Percentiles rank a stretch among this genome's conserved stretches.
Conservation (phyloP, 257 asterid genomes). For the Cordia subcordata region DNA sequence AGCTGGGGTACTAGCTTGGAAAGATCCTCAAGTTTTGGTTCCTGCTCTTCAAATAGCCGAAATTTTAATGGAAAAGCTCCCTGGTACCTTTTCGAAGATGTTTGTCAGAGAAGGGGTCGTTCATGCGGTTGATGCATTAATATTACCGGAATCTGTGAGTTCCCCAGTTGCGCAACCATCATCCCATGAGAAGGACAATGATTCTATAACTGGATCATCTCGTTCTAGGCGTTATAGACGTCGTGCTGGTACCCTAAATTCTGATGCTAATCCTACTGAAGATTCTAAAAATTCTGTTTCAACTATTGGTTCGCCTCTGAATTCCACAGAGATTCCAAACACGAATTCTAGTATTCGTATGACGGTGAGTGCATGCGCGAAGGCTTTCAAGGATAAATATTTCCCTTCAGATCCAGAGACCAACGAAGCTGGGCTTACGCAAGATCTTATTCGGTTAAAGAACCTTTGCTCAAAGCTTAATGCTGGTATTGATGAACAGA, state of each 20-base stretch:
- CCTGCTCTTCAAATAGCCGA: constrained; percentile 97
- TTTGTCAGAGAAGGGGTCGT: constrained; percentile 95
- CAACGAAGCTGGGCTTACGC: constrained; percentile 63
- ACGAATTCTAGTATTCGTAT: constrained; percentile 57
- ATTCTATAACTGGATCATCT: constrained; percentile 73
- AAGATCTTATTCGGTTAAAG: constrained; percentile 81
- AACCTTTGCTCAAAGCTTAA: constrained; percentile 75
- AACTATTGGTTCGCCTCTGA: constrained; percentile 44
- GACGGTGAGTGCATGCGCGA: constrained; percentile 76
- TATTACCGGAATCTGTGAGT: constrained; percentile 40
- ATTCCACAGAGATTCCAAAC: constrained; percentile 49
- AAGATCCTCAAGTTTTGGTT: constrained; percentile 95
- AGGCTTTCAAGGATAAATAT: constrained; percentile 79
- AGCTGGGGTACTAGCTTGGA: constrained; percentile 98
- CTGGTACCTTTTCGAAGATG: constrained; percentile 82
- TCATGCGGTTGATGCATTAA: constrained; percentile 84
- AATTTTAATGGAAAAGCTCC: constrained; percentile 95
- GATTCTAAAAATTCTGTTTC: constrained; percentile 46
- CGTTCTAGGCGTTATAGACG: constrained; percentile 84
- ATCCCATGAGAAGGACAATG: constrained; percentile 66
- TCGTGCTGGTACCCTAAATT: constrained; percentile 50
- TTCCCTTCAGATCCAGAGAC: constrained; percentile 73
- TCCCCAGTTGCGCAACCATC: constrained; percentile 49
- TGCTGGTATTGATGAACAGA: constrained; percentile 55
- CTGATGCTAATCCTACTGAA: constrained; percentile 53